Evolutionary conservation across 2,329 filamentous ascomycete genomes (phyloP).

Genomic region (Anthostomella pinea): DNA sequence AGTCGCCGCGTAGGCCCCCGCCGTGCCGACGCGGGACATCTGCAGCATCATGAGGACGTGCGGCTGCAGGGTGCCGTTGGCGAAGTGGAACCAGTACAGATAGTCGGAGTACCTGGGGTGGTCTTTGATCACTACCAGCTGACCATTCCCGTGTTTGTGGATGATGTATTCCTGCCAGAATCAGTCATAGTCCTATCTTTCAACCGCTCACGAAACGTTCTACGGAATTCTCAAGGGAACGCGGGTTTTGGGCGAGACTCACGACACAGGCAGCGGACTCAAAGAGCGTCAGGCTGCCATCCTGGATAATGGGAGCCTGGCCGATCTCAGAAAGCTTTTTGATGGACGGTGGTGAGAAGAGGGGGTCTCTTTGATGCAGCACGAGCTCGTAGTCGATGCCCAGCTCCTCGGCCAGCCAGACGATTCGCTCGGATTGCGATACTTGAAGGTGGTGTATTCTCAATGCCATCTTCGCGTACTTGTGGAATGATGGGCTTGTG

Average conservation of each 20-base stretch:
- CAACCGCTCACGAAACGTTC: no score
- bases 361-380: slow-evolving; percentile 6
- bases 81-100: slow-evolving; percentile 20
- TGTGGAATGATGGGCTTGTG: no score
- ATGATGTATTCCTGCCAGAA: slow-evolving; percentile 17
- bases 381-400: slow-evolving; percentile 12
- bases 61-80: background rate
- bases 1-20: no score
- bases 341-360: slow-evolving; percentile 7
- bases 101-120: slow-evolving; percentile 18
- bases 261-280: slow-evolving; percentile 12
- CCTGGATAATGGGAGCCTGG: slow-evolving; percentile 12
- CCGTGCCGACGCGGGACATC: no score
- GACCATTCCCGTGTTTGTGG: slow-evolving; percentile 11
- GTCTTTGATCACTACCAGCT: slow-evolving; percentile 4
- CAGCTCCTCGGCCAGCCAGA: slow-evolving; percentile 17
- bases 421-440: slow-evolving; percentile 17
- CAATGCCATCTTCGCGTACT: no score
- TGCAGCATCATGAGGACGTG: slow-evolving; percentile 3
- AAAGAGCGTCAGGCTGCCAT: slow-evolving; percentile 10
- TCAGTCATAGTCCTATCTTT: no score
- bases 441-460: slow-evolving; percentile 16
- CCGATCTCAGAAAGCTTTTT: slow-evolving; percentile 11
- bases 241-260: no score
- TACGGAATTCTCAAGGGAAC: no score